Conservation (phyloP, 78 protist genomes). For the Dictyostelium firmibasis region DNA sequence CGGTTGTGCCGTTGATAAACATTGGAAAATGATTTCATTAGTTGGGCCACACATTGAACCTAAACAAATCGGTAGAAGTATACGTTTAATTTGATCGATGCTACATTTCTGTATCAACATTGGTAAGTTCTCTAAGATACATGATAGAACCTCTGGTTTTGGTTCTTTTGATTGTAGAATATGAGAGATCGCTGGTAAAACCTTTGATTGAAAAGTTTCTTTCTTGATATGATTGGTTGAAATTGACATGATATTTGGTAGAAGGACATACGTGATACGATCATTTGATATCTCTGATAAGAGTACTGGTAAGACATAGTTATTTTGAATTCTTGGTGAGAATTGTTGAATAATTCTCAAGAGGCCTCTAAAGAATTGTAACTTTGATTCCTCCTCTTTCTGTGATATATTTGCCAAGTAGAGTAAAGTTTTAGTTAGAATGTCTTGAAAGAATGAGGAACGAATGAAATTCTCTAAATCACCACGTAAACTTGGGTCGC, state of each 20-base stretch:
- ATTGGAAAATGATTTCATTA: slow-evolving; percentile 64
- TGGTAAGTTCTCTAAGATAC: background rate
- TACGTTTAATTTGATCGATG: slow-evolving; percentile 1
- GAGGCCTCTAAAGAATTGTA: slow-evolving; percentile 56
- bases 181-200: background rate
- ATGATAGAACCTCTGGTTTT: slow-evolving; percentile 26
- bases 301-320: slow-evolving; percentile 26
- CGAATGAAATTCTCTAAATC: slow-evolving; percentile 43
- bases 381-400: slow-evolving; percentile 63
- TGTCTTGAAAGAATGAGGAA: slow-evolving; percentile 39
- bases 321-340: slow-evolving; percentile 31
- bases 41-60: slow-evolving; percentile 77
- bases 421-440: slow-evolving; percentile 15
- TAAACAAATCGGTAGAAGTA: slow-evolving; percentile 15
- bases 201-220: slow-evolving; percentile 8
- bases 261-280: slow-evolving; percentile 8
- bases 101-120: background rate
- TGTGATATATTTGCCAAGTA: slow-evolving; percentile 38
- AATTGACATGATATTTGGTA: slow-evolving; percentile 26
- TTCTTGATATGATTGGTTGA: background rate
- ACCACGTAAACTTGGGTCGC: slow-evolving; percentile 37
- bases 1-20: background rate
- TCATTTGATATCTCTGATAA: slow-evolving; percentile 45
- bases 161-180: background rate
- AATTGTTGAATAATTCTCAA: slow-evolving; percentile 36